Conservation (phyloP, 768 basidiomycete species). For the Tremella yokohamensis region DNA sequence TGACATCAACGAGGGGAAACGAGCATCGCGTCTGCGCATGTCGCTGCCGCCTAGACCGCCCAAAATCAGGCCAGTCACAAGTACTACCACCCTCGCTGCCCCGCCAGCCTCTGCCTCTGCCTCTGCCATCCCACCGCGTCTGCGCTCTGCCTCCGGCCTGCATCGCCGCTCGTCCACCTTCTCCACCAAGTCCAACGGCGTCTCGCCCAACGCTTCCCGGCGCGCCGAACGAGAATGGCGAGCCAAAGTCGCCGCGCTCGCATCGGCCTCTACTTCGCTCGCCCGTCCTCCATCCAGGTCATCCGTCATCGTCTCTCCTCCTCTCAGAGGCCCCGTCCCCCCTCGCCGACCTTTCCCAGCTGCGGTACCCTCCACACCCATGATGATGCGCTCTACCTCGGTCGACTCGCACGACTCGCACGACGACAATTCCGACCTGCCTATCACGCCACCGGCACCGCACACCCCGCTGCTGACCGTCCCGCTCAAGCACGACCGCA, state of each 20-base stretch:
- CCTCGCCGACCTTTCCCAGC: too few relatives aligned
- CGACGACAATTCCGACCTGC: too few relatives aligned
- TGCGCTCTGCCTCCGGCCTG: not conserved
- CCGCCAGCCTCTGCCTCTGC: not conserved
- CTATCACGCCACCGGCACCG: too few relatives aligned
- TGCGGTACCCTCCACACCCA: too few relatives aligned
- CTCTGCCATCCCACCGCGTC: not conserved
- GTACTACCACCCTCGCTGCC: not conserved
- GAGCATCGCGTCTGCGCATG: not conserved
- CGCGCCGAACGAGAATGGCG: slow-evolving; percentile 38
- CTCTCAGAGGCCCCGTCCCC: too few relatives aligned
- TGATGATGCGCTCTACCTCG: too few relatives aligned
- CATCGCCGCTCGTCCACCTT: not conserved
- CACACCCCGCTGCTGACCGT: too few relatives aligned
- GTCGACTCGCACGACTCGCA: too few relatives aligned
- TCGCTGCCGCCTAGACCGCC: not conserved
- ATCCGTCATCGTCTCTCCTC: too few relatives aligned
- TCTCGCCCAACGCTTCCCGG: slow-evolving; percentile 21
- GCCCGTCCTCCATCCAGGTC: too few relatives aligned
- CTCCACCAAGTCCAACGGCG: not conserved
- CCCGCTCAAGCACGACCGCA: too few relatives aligned
- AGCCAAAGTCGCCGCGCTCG: slow-evolving; percentile 30
- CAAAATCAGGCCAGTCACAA: not conserved
- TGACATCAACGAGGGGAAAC: not conserved
- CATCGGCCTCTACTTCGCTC: too few relatives aligned